These are phyloP conservation scores for Pythium angustatum DNA, from an alignment of 352 stramenopile genomes.

Conservation along the genomic window DNA sequence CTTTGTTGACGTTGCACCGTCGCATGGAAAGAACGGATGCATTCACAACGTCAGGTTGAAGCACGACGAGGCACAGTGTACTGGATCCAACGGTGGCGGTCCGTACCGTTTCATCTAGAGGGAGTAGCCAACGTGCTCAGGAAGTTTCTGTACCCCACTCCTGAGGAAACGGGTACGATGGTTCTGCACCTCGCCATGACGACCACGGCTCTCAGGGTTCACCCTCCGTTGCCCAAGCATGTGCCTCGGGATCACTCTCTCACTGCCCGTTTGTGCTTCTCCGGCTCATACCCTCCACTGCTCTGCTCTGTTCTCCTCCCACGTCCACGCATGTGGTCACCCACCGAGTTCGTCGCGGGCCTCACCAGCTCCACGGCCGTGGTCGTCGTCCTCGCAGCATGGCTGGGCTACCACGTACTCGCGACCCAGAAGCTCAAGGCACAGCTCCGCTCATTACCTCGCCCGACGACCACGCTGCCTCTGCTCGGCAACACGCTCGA, in stretches of 20 bases:
- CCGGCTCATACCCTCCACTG: background rate
- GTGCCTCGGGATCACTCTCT: too few relatives aligned
- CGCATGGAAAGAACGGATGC: constrained; percentile 7
- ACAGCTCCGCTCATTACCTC: constrained; percentile 32
- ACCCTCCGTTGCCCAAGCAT: background rate
- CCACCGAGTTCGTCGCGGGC: background rate
- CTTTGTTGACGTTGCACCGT: constrained; percentile 4
- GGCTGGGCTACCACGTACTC: constrained; percentile 20
- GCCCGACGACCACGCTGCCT: constrained; percentile 41
- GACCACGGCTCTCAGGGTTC: background rate
- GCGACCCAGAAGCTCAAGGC: background rate
- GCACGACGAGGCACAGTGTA: too few relatives aligned
- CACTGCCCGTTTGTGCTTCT: too few relatives aligned
- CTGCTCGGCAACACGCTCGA: constrained; percentile 62
- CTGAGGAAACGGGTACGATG: too few relatives aligned
- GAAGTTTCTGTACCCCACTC: too few relatives aligned
- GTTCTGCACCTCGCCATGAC: too few relatives aligned
- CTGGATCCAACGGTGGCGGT: too few relatives aligned
- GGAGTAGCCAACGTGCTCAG: too few relatives aligned
- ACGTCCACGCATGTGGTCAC: constrained; percentile 10
- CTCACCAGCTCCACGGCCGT: constrained; percentile 1
- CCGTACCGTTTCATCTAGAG: too few relatives aligned
- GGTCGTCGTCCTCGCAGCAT: constrained; percentile 1
- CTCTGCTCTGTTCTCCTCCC: background rate
- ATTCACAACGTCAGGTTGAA: background rate